phyloP scores from a whole-genome alignment of 2,329 filamentous ascomycete species.

The Knufia petricola region DNA sequence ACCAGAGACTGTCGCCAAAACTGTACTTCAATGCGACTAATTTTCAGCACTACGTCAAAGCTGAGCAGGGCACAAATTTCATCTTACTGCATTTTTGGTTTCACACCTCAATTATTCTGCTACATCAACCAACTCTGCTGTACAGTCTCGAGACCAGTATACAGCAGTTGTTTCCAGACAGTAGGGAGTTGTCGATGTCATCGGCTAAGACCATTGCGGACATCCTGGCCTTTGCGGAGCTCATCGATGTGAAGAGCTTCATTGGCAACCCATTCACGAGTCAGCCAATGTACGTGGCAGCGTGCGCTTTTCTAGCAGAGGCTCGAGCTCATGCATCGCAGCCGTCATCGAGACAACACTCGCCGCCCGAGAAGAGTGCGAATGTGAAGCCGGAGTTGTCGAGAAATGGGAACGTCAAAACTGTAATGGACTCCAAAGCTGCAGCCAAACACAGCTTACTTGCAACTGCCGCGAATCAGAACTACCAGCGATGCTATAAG shows the following conservation, averaged over 20 bases:
- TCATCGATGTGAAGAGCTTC: constrained; percentile 77
- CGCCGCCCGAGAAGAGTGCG: constrained; percentile 33
- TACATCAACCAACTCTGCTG: constrained; percentile 56
- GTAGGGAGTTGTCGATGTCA: constrained; percentile 72
- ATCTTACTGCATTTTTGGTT: constrained; percentile 63
- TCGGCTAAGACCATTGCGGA: constrained; percentile 88
- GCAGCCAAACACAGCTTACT: constrained; percentile 61
- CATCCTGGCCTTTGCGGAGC: constrained; percentile 74
- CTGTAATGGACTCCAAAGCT: constrained; percentile 26
- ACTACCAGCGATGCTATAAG: constrained; percentile 80
- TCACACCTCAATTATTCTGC: constrained; percentile 22
- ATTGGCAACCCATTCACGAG: constrained; percentile 83
- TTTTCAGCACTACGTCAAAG: constrained; percentile 73
- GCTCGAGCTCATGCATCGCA: constrained; percentile 60
- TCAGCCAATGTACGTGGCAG: constrained; percentile 85
- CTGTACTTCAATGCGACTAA: constrained; percentile 78
- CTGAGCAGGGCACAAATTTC: constrained; percentile 76
- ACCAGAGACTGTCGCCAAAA: constrained; percentile 63
- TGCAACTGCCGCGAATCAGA: constrained; percentile 72
- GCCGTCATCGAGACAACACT: constrained; percentile 51
- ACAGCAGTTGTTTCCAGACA: constrained; percentile 67
- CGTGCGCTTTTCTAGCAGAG: constrained; percentile 80
- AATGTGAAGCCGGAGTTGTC: constrained; percentile 9
- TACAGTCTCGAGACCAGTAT: constrained; percentile 63
- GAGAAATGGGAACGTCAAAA: constrained; percentile 9